Conservation (phyloP, 345 rosid species). For the Eucalyptus erythrocorys region DNA sequence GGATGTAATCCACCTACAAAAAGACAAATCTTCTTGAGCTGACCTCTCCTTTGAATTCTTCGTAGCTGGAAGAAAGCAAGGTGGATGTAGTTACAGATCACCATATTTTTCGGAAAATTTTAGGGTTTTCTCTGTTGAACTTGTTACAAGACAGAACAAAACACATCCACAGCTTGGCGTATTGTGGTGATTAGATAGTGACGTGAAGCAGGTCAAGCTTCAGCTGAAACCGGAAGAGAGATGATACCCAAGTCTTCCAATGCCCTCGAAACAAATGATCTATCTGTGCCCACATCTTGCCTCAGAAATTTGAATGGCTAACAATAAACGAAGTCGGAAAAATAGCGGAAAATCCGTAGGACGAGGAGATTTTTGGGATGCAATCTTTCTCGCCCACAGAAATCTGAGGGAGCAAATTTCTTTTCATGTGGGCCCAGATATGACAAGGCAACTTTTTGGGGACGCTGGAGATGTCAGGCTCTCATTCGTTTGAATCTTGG, state of each 20-base stretch:
- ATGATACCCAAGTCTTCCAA: not conserved
- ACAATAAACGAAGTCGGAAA: not conserved
- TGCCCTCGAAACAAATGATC: not conserved
- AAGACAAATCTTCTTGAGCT: not conserved
- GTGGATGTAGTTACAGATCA: not conserved
- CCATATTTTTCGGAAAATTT: not conserved
- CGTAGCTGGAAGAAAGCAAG: not conserved
- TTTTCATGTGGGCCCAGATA: not conserved
- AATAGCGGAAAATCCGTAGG: not conserved
- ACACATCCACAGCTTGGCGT: not conserved
- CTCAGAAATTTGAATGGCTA: not conserved
- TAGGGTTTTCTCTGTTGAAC: not conserved
- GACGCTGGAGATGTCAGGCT: not conserved
- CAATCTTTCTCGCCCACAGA: not conserved
- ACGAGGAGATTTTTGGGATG: not conserved
- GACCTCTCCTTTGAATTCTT: not conserved
- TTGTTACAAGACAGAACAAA: not conserved
- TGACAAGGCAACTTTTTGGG: not conserved
- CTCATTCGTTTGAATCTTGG: not conserved
- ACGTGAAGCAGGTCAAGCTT: not conserved
- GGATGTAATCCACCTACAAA: not conserved
- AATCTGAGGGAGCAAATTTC: not conserved
- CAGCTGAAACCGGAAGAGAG: not conserved
- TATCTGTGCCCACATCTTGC: not conserved
- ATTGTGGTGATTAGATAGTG: not conserved